These are phyloP conservation scores for Eleusine indica DNA, from an alignment of 176 grass and related monocot species.

Conservation along the genomic window DNA sequence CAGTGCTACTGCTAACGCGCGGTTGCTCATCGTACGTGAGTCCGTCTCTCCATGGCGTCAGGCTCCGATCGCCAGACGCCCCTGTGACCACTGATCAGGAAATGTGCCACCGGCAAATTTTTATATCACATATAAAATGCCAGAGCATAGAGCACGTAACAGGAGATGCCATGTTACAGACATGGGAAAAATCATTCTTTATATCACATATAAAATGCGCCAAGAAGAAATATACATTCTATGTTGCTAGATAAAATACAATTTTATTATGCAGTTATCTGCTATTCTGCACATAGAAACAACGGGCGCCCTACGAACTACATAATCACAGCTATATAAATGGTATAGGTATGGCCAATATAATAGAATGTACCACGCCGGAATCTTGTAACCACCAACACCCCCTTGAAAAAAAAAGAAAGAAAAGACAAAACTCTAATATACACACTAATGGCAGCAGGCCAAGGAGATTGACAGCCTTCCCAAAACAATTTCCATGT, in stretches of 20 bases:
- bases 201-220: neutral
- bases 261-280: constrained; percentile 53
- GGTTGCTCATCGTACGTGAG: no score
- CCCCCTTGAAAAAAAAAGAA: constrained; percentile 9
- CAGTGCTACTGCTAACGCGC: no score
- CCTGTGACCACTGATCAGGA: no score
- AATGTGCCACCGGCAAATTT: no score
- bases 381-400: constrained; percentile 42
- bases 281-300: constrained; percentile 29
- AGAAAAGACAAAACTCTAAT: constrained; percentile 16
- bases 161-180: neutral
- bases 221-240: constrained; percentile 36
- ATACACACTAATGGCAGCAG: constrained; percentile 55
- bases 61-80: no score
- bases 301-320: constrained; percentile 43
- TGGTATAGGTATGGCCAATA: constrained; percentile 41
- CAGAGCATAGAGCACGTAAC: no score
- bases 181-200: neutral
- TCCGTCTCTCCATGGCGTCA: no score
- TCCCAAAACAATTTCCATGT: constrained; percentile 17
- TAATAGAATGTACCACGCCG: constrained; percentile 33
- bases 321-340: constrained; percentile 60
- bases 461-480: constrained; percentile 13
- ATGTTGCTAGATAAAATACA: constrained; percentile 43
- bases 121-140: no score